A percentile compares a stretch with the other conserved stretches of the same genome.
phyloP scores from a whole-genome alignment of 169 alveolate species.

The Neospora caninum region DNA sequence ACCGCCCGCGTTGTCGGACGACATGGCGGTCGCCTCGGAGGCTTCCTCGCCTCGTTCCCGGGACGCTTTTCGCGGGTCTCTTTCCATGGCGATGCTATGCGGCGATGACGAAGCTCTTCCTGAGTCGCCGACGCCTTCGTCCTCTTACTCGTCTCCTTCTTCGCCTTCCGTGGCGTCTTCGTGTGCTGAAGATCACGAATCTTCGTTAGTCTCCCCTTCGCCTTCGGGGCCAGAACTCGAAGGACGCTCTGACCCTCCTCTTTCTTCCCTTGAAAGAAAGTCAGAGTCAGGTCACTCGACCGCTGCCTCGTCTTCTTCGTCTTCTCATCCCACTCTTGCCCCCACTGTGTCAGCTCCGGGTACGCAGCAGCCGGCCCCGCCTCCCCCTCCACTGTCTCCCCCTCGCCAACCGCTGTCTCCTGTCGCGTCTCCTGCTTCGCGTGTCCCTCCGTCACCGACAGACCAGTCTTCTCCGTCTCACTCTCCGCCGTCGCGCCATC shows the following conservation, averaged over 20 bases:
- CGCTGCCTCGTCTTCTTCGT: not conserved
- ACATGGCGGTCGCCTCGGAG: not conserved
- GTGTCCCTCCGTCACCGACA: not conserved
- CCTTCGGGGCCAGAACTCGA: not conserved
- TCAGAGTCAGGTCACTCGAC: not conserved
- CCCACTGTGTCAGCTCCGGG: not conserved
- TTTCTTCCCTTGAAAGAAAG: no score
- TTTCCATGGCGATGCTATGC: not conserved
- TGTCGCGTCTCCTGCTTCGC: not conserved
- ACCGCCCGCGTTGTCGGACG: not conserved
- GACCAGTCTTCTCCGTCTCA: not conserved
- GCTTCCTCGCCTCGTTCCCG: not conserved
- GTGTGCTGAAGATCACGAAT: not conserved
- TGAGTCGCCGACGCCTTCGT: not conserved
- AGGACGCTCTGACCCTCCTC: no score
- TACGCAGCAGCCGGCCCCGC: not conserved
- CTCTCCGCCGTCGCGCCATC: conserved; percentile 1
- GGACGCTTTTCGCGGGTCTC: not conserved
- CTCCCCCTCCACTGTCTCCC: not conserved
- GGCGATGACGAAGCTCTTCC: not conserved
- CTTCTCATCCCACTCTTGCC: not conserved
- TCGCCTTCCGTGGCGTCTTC: not conserved
- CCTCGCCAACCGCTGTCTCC: not conserved
- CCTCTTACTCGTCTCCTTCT: not conserved
- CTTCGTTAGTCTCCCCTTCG: not conserved